phyloP scores from a whole-genome alignment of 352 stramenopile genomes.

The Blastocystis sp. region DNA sequence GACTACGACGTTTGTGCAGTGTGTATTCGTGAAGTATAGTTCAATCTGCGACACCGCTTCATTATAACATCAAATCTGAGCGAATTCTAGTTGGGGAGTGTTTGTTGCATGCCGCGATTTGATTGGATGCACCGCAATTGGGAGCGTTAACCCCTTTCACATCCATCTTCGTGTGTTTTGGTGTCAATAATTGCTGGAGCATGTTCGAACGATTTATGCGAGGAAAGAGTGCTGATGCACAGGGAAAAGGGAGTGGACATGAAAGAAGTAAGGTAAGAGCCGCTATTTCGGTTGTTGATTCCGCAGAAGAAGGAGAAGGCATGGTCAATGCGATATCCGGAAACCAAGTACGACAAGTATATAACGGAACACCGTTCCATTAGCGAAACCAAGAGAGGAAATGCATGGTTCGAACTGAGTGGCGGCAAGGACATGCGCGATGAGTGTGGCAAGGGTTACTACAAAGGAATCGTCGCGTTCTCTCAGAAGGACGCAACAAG shows the following conservation, averaged over 20 bases:
- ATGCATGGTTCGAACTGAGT: slow-evolving; percentile 64
- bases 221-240: background rate
- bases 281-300: background rate
- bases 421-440: slow-evolving; percentile 55
- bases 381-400: slow-evolving; percentile 36
- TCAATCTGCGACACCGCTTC: background rate
- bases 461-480: slow-evolving; percentile 30
- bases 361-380: slow-evolving; percentile 24
- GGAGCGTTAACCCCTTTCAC: background rate
- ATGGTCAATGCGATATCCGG: slow-evolving; percentile 47
- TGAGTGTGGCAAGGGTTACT: slow-evolving; percentile 32
- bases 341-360: slow-evolving; percentile 63
- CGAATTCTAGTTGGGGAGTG: background rate
- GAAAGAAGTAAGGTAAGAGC: background rate
- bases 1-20: background rate
- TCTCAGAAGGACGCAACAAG: slow-evolving; percentile 8
- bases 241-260: background rate
- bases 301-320: background rate
- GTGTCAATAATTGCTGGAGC: background rate
- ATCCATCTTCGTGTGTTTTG: background rate
- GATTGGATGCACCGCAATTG: background rate
- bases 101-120: background rate
- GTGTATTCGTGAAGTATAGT: background rate
- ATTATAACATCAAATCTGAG: no score
- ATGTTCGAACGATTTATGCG: background rate